Conservation (phyloP, 495 filamentous ascomycete species). For the Penicillium maclennaniae region DNA sequence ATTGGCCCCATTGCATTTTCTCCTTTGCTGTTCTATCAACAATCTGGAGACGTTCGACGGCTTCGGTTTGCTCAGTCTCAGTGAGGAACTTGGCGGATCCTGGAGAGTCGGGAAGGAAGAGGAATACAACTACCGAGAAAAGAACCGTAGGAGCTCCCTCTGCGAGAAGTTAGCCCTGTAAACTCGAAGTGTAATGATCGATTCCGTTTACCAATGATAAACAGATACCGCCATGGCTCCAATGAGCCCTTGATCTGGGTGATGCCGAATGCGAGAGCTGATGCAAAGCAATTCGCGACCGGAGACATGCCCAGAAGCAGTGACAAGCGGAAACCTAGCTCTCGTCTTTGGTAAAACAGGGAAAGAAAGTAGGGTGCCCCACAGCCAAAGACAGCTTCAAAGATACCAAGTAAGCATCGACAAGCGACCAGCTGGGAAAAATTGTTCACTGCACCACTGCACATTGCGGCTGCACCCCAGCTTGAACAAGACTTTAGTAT, state of each 20-base stretch:
- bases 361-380: constrained; percentile 63
- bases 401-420: constrained; percentile 56
- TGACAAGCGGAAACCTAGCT: constrained; percentile 64
- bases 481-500: constrained; percentile 3
- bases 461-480: constrained; percentile 49
- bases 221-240: constrained; percentile 26
- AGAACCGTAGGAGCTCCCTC: constrained; percentile 69
- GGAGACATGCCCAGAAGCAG: constrained; percentile 69
- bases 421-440: constrained; percentile 55
- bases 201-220: constrained; percentile 24
- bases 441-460: constrained; percentile 49
- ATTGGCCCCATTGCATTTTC: constrained; percentile 19
- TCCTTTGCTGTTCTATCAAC: constrained; percentile 22
- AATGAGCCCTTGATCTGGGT: constrained; percentile 37
- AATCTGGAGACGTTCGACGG: constrained; percentile 23
- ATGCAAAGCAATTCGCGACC: constrained; percentile 70
- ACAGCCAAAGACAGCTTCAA: constrained; percentile 58
- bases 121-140: constrained; percentile 56
- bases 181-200: neutral
- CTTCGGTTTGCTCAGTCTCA: constrained; percentile 47
- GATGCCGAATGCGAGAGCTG: constrained; percentile 71
- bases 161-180: constrained; percentile 46
- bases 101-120: constrained; percentile 63
- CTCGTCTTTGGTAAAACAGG: constrained; percentile 70
- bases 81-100: constrained; percentile 62